A percentile compares a stretch with the other conserved stretches of the same genome.
phyloP scores from a whole-genome alignment of 1,284 basidiomycete species.

The Sporisorium scitamineum region DNA sequence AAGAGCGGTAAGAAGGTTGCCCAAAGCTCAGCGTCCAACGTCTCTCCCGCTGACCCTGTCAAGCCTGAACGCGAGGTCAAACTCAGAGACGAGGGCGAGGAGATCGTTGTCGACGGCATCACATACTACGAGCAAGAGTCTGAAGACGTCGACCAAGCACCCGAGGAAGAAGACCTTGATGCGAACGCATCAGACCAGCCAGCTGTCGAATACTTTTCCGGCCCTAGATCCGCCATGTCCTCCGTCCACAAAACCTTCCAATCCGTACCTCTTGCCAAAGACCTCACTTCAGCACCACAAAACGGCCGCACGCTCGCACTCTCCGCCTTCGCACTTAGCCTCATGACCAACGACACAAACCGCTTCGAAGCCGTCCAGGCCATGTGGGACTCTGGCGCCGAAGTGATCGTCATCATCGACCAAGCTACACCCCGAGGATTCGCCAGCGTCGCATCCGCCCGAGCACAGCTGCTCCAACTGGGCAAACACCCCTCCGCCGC shows the following conservation, averaged over 20 bases:
- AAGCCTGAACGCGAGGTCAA: constrained; percentile 18
- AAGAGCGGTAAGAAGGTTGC: constrained; percentile 46
- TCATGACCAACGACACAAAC: constrained; percentile 76
- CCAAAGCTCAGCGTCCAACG: constrained; percentile 28
- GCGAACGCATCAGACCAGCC: constrained; percentile 4
- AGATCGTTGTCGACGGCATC: constrained; percentile 35
- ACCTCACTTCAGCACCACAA: constrained; percentile 9
- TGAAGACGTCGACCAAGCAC: background rate
- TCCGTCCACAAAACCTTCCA: constrained; percentile 33
- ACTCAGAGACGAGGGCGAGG: constrained; percentile 35
- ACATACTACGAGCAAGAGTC: constrained; percentile 40
- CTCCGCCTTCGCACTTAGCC: constrained; percentile 85
- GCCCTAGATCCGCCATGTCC: constrained; percentile 36
- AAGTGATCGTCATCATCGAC: constrained; percentile 79
- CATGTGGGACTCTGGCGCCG: constrained; percentile 89
- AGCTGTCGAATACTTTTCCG: constrained; percentile 27
- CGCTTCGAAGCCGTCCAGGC: constrained; percentile 80
- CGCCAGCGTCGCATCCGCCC: constrained; percentile 82
- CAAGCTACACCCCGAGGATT: constrained; percentile 83
- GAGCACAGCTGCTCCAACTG: constrained; percentile 80
- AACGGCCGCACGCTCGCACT: constrained; percentile 75
- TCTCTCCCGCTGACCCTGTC: constrained; percentile 18
- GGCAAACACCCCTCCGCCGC: constrained; percentile 70
- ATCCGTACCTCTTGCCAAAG: constrained; percentile 31
- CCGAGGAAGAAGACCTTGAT: background rate